Base-by-base conservation (phyloP, 768 basidiomycete species). In the Termitomyces sp. region DNA sequence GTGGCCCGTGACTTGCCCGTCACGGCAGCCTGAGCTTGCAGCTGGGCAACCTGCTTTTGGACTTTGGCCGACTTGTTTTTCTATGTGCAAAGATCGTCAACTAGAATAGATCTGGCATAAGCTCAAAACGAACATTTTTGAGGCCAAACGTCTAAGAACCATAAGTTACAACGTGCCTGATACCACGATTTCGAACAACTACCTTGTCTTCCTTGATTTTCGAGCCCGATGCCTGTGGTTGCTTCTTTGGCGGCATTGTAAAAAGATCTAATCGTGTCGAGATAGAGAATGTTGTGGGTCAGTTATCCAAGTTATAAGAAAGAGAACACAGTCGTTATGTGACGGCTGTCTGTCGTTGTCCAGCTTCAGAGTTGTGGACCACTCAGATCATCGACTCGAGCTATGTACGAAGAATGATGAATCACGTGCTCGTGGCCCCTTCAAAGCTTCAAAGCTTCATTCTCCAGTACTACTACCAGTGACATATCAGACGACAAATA, bases 51-150 rank as follows among this genome's bases (percentile, higher is more conserved):
- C 62, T 92, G 81, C 64, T 88, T 85, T 77, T 98, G 90, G 28
- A 95, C 95, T 72, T 89, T 97, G 65, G 92, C 75, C 2, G 94
- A 95, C 76, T 93, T 94, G 70, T 94, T 94, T 92, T 94, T 95
- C 90, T 92, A 68, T 48, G 48, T 41, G 58, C 55, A 26, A 39
- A 34, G n/a, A 36, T 62, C 39, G 60, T 63, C 51, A 51, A 55
- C 2, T 47, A 20, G 10, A 53, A 61, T 58, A 42, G 45, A 31
- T 47, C 41, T 4, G n/a, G 15, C 7, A 48, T 7, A 33, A 33
- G 13, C 29, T 13, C 26, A 18, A 56, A 60, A 44, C 51, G 13
- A 34, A 66, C 66, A 29, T 66, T 66, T 64, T 66, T 66, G 29
- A 66, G 46, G 28, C 66, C 66, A 42, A 66, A 66, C 1, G 66